These are phyloP conservation scores for Phytophthora megakarya DNA, from an alignment of 352 stramenopile species.

Conservation along the genomic window DNA sequence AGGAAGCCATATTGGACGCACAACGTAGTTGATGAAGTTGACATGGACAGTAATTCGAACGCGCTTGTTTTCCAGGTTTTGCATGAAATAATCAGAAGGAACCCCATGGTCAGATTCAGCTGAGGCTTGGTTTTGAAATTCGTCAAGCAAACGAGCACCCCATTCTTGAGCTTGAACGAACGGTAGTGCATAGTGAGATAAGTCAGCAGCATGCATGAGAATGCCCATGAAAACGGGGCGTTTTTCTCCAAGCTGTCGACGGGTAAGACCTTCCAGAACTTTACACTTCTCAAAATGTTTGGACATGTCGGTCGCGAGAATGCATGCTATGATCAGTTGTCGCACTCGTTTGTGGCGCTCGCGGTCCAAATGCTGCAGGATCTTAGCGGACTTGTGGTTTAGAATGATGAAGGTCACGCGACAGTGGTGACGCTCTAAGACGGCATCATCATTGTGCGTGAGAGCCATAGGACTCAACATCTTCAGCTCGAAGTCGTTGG, in stretches of 20 bases:
- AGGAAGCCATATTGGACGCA: constrained; percentile 74
- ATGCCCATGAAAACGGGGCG: constrained; percentile 63
- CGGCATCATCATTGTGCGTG: constrained; percentile 84
- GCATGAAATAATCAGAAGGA: constrained; percentile 73
- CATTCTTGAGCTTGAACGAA: constrained; percentile 59
- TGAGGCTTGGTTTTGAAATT: constrained; percentile 73
- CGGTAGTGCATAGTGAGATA: constrained; percentile 65
- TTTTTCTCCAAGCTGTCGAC: constrained; percentile 63
- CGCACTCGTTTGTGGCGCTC: constrained; percentile 61
- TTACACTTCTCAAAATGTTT: constrained; percentile 82
- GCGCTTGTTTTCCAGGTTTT: constrained; percentile 55
- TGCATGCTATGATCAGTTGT: constrained; percentile 66
- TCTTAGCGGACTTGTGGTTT: constrained; percentile 74
- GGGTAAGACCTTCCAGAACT: constrained; percentile 59
- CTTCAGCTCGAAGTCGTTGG: constrained; percentile 86
- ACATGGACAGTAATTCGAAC: constrained; percentile 67
- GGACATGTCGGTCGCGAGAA: constrained; percentile 81
- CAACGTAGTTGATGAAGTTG: constrained; percentile 80
- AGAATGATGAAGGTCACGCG: constrained; percentile 80
- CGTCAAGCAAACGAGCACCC: constrained; percentile 60
- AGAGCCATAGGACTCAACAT: constrained; percentile 74
- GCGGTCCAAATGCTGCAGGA: constrained; percentile 64
- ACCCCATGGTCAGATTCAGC: constrained; percentile 59
- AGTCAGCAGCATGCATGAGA: constrained; percentile 72
- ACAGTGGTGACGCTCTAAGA: constrained; percentile 85